Evolutionary conservation across 768 basidiomycete genomes (phyloP), one percentile per base, ranked within the genome.

Genomic region (Suillus alpinus): DNA sequence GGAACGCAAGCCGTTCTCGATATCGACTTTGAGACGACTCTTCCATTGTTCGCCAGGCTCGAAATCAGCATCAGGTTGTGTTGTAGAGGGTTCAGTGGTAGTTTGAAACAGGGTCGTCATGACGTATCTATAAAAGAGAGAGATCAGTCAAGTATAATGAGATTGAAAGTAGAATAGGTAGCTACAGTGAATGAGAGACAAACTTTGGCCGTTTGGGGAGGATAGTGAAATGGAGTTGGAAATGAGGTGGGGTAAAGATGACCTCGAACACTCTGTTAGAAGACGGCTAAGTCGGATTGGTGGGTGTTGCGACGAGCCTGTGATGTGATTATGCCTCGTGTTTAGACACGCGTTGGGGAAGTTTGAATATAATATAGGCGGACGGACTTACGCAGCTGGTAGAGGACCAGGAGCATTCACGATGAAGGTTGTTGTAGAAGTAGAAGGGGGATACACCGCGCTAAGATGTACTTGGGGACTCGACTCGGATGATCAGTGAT

Each of bases 21-120:
- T 88, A 66, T 79, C 76, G 43, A 78, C 76, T 67, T 68, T 75
- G 65, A 84, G 73, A 2, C 66, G 59, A 37, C 65, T 68, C 68
- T 85, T 87, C 85, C 86, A 87, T 61, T 76, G 72, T 2, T 81
- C 79, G 71, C 84, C 80, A 3, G 83, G 85, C 65, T 86, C 85
- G 47, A 72, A 64, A 66, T 76, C 71, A 37, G 62, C 60, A 32
- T 59, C 62, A 3, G 60, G 47, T 44, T 61, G 58, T 43, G 59
- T 49, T 58, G 40, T 63, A 40, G 66, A 0, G 13, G 62, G 32
- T 46, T 58, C 61, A 43, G 67, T 46, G 36, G 68, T 10, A n/a
- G 52, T 63, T 40, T 67, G 65, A 20, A 63, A 62, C 23, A 71
- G 43, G 52, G 74, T 59, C 14, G 68, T 55, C 71, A 75, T 74